Evolutionary conservation across 169 alveolate genomes (phyloP), one percentile per base, ranked within the genome.

Genomic region (Plasmodium inui): DNA sequence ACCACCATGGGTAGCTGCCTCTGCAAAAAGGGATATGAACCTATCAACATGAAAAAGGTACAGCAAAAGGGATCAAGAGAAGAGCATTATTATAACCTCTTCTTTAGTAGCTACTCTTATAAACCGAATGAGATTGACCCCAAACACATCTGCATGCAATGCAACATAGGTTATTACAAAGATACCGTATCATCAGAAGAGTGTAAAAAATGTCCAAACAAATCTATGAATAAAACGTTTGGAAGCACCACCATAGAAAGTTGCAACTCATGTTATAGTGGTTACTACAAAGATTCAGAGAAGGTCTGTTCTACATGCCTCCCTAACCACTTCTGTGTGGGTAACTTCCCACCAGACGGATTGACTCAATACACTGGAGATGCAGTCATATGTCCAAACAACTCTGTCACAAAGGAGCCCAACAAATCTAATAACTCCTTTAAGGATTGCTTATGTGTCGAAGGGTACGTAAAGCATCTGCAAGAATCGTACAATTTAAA

Each of bases 281-380:
- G 95, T 2, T 91, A 76, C 74, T 91, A 91, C 67, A 82, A 91
- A 82, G 46, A 91, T 70, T 3, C 34, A 1, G 39, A 91, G 1
- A 28, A 82, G 53, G 73, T 6, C 12, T 91, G 95, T 50, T 74
- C 92, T 46, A 37, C 8, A 46, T 91, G 95, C 22, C 83, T 91
- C 34, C 84, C 95, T 9, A 82, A 96, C 78, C 97, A 96, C 90
- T 96, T 96, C 72, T 97, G 98, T 79, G 98, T 97, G 10, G 98
- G 98, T 4, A 95, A 96, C 4, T 95, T 78, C 22, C 93, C 97
- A 19, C 50, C 86, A n/a, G 89, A 82, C n/a, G 94, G 81, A 34
- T 57, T 95, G 70, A 39, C 39, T 22, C 93, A 74, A 70, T 90
- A 95, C 92, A 88, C 86, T 19, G 97, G 97, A 12, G 95, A 95